Evolutionary conservation across 1,284 basidiomycete species (phyloP), one percentile per base, ranked within the genome.

Genomic region (Tetrapyrgos nigripes): DNA sequence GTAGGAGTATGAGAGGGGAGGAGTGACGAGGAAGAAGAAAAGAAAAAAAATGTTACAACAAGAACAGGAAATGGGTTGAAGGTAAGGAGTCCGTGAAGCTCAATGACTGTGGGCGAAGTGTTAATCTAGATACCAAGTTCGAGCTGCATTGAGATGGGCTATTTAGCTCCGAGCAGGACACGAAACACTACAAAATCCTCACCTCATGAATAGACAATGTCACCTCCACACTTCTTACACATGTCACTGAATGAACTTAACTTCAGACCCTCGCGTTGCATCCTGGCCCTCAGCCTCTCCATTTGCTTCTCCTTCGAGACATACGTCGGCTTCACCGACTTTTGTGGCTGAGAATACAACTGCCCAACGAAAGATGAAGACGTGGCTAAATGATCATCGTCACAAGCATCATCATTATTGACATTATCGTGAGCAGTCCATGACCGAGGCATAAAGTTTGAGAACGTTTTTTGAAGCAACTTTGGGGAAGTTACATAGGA

Each of bases 271-370:
- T 79, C 78, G 62, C 70, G 69, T 63, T 80, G 77, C 68, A 91
- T 72, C 62, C 84, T 81, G 44, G 71, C 65, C 68, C 77, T 79
- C 64, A 91, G 73, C 70, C 81, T 85, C 66, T 83, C 80, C 65
- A 91, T 70, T 69, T 92, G 89, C 63, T 75, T 81, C 65, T 86
- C 81, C 67, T 82, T 86, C 21, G 86, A 79, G 50, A 89, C 83
- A 66, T 77, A 88, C 48, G 26, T 43, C 23, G 49, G 43, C 13
- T 31, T 17, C 27, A 37, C 17, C 17, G 31, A 17, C 52, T 56
- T 33, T 55, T 45, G 31, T 35, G 5, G 45, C n/a, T 54, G 40
- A 66, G 58, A 64, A 61, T 58, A 62, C 53, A 62, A 60, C 70
- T 60, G 68, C 60, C 62, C 62, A 66, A 57, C 24, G 43, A 52